Evolutionary conservation across 2,329 filamentous ascomycete species (phyloP).

Genomic region (Aspergillus pseudoterreus): DNA sequence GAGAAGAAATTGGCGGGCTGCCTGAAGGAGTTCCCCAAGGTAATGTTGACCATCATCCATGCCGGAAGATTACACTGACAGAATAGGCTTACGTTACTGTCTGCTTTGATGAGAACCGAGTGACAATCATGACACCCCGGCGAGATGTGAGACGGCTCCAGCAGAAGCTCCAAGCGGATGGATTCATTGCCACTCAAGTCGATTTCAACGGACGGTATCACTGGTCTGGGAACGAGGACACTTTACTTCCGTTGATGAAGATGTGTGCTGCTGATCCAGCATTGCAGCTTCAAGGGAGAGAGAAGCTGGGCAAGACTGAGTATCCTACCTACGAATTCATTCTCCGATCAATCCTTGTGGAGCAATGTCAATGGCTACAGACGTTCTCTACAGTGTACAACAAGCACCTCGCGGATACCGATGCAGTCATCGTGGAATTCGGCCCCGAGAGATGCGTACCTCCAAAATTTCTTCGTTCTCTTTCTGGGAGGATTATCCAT

Average conservation of each 20-base stretch:
- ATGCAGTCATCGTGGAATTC: conserved; percentile 13
- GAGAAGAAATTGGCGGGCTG: background rate
- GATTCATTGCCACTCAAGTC: conserved; percentile 10
- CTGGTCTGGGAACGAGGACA: conserved; percentile 11
- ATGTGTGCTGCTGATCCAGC: conserved; percentile 7
- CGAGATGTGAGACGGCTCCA: conserved; percentile 5
- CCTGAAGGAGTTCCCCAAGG: conserved; percentile 5
- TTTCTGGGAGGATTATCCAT: conserved; percentile 9
- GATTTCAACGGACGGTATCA: conserved; percentile 19
- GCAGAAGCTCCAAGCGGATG: conserved; percentile 7
- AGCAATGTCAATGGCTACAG: conserved; percentile 13
- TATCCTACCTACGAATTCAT: conserved; percentile 7
- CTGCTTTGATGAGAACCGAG: conserved; percentile 12
- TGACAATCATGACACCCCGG: conserved; percentile 14
- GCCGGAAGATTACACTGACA: background rate
- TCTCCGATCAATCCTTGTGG: conserved; percentile 8
- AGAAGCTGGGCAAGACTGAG: background rate
- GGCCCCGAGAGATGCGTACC: conserved; percentile 17
- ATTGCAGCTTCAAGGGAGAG: conserved; percentile 8
- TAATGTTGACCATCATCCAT: conserved; percentile 1
- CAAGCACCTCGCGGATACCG: background rate
- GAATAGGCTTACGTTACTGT: conserved; percentile 16
- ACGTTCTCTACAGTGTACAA: conserved; percentile 10
- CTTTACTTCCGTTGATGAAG: conserved; percentile 1
- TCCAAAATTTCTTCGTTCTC: conserved; percentile 9